Conservation (phyloP, 192 early-diverging fungal genomes). For the Backusella morwellensis region DNA sequence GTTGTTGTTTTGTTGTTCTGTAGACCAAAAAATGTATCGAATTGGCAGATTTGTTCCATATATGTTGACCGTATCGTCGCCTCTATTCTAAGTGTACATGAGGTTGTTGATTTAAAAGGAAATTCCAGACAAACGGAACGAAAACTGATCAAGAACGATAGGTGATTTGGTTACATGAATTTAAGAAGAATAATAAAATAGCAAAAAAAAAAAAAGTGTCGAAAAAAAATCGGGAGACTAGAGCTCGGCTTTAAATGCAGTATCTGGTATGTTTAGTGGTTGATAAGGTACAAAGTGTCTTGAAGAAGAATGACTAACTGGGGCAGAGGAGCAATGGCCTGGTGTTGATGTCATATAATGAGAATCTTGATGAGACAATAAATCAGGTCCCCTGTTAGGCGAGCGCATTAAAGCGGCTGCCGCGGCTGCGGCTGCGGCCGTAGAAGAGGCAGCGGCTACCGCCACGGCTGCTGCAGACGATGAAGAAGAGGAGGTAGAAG, state of each 20-base stretch:
- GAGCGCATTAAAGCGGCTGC: conserved; percentile 11
- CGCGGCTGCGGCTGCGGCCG: not conserved
- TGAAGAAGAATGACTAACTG: not conserved
- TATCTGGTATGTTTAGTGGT: conserved; percentile 7
- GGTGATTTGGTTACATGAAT: no score
- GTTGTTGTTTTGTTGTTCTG: not conserved
- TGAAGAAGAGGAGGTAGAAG: not conserved
- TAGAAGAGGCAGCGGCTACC: not conserved
- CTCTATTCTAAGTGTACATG: not conserved
- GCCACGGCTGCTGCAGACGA: not conserved
- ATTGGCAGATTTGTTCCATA: not conserved
- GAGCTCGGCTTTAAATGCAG: conserved; percentile 10
- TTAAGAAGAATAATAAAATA: not conserved
- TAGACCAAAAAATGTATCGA: not conserved
- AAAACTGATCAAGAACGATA: not conserved
- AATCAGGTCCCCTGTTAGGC: conserved; percentile 1
- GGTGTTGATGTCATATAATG: conserved; percentile 1
- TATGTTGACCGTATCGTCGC: not conserved
- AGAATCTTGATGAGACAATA: conserved; percentile 11
- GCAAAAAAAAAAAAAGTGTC: not conserved
- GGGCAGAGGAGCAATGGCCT: not conserved
- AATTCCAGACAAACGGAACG: not conserved
- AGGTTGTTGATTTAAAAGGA: not conserved
- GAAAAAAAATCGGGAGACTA: not conserved
- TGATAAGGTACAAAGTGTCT: conserved; percentile 11